phyloP scores from a whole-genome alignment of 441 rosid species.

The Capsella rubella region DNA sequence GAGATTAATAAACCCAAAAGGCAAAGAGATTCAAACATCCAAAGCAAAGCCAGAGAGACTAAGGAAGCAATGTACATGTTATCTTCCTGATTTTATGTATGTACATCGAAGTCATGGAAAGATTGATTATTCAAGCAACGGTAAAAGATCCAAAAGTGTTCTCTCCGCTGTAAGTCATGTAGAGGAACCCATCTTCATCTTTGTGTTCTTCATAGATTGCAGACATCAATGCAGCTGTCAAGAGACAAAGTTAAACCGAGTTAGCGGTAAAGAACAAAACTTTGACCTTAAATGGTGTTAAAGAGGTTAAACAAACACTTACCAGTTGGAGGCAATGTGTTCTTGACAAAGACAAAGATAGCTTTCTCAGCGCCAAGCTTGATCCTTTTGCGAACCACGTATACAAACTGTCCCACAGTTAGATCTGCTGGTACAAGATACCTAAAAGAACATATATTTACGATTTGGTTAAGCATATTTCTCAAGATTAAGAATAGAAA shows the following conservation, averaged over 20 bases:
- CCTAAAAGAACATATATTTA: conserved; percentile 45
- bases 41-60: conserved; percentile 23
- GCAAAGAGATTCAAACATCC: conserved; percentile 29
- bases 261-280: background rate
- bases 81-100: conserved; percentile 38
- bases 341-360: conserved; percentile 87
- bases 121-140: conserved; percentile 23
- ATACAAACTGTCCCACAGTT: conserved; percentile 92
- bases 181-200: conserved; percentile 96
- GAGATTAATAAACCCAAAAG: conserved; percentile 13
- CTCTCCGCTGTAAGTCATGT: conserved; percentile 98
- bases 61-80: conserved; percentile 39
- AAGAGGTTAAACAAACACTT: conserved; percentile 7
- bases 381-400: conserved; percentile 96
- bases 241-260: conserved; percentile 6
- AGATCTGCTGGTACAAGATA: conserved; percentile 96
- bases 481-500: background rate
- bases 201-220: conserved; percentile 96
- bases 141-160: conserved; percentile 74
- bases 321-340: conserved; percentile 91
- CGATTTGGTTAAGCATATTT: background rate
- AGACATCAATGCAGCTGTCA: conserved; percentile 88
- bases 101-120: conserved; percentile 33
- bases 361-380: conserved; percentile 98
- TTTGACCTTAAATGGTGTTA: background rate